Evolutionary conservation across 345 rosid genomes (phyloP).

Genomic region (Fremontodendron californicum): DNA sequence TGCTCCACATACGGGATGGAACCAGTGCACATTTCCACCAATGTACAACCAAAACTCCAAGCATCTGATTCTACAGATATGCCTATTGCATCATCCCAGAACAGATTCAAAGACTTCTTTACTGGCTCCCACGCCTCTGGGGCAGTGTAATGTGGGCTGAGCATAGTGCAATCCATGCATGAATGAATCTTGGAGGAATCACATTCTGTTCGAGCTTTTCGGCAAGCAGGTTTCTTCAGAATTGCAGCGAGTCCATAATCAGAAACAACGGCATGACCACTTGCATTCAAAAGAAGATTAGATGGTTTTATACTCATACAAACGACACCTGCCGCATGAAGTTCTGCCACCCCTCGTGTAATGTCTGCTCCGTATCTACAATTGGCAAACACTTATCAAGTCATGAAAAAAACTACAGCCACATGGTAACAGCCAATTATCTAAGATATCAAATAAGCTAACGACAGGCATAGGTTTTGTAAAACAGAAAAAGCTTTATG

Average conservation of each 20-base stretch:
- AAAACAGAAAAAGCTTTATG: neutral
- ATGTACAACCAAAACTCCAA: slow-evolving; percentile 98
- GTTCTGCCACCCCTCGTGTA: slow-evolving; percentile 92
- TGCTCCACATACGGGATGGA: slow-evolving; percentile 79
- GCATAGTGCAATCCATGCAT: slow-evolving; percentile 82
- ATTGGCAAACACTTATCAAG: slow-evolving; percentile 21
- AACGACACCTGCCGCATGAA: slow-evolving; percentile 94
- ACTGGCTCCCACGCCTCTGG: slow-evolving; percentile 99
- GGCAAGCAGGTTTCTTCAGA: slow-evolving; percentile 81
- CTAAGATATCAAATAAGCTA: neutral
- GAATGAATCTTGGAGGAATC: slow-evolving; percentile 68
- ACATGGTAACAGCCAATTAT: slow-evolving; percentile 7
- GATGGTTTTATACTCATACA: slow-evolving; percentile 97
- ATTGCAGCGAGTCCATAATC: slow-evolving; percentile 89
- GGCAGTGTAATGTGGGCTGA: slow-evolving; percentile 86
- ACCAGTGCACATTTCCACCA: slow-evolving; percentile 99
- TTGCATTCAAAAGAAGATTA: slow-evolving; percentile 80
- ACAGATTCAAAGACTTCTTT: slow-evolving; percentile 74
- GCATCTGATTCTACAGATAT: slow-evolving; percentile 93
- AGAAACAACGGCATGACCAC: slow-evolving; percentile 87
- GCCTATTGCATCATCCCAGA: slow-evolving; percentile 92
- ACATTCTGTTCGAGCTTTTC: slow-evolving; percentile 57
- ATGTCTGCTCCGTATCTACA: slow-evolving; percentile 95
- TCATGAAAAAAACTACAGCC: slow-evolving; percentile 24
- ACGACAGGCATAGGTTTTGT: neutral